phyloP scores from a whole-genome alignment of 441 rosid species.

The Francoa sonchifolia region DNA sequence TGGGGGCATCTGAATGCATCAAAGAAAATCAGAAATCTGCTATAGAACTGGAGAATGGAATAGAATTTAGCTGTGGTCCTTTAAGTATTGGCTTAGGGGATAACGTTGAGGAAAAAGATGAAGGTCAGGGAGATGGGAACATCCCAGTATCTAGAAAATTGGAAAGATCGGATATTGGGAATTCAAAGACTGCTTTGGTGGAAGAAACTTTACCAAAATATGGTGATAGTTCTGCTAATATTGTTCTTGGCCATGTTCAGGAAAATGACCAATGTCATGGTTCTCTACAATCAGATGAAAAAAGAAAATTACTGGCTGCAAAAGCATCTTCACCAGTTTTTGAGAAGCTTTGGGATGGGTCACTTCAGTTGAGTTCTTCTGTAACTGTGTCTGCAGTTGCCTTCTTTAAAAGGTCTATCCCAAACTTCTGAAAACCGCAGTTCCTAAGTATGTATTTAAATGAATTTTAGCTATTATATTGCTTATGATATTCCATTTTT shows the following conservation, averaged over 20 bases:
- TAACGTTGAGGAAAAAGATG: neutral
- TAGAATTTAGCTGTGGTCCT: neutral
- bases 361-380: slow-evolving; percentile 24
- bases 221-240: slow-evolving; percentile 1
- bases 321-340: slow-evolving; percentile 8
- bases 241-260: neutral
- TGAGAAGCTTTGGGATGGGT: slow-evolving; percentile 25
- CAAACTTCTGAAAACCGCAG: slow-evolving; percentile 3
- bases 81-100: neutral
- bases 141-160: neutral
- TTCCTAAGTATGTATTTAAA: neutral
- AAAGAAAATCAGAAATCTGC: neutral
- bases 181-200: slow-evolving; percentile 2
- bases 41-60: neutral
- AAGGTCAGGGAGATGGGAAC: neutral
- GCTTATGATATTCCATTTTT: too few species aligned
- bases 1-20: neutral
- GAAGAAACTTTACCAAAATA: slow-evolving; percentile 3
- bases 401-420: slow-evolving; percentile 26
- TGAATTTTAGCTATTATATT: too few species aligned
- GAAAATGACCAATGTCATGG: slow-evolving; percentile 1
- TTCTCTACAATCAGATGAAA: slow-evolving; percentile 1
- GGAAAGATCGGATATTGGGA: neutral
- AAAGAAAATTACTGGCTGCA: neutral
- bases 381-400: slow-evolving; percentile 19